A percentile compares a stretch with the other conserved stretches of the same genome.
phyloP scores from a whole-genome alignment of 2,329 filamentous ascomycete species.

The Fusarium pseudoanthophilum region DNA sequence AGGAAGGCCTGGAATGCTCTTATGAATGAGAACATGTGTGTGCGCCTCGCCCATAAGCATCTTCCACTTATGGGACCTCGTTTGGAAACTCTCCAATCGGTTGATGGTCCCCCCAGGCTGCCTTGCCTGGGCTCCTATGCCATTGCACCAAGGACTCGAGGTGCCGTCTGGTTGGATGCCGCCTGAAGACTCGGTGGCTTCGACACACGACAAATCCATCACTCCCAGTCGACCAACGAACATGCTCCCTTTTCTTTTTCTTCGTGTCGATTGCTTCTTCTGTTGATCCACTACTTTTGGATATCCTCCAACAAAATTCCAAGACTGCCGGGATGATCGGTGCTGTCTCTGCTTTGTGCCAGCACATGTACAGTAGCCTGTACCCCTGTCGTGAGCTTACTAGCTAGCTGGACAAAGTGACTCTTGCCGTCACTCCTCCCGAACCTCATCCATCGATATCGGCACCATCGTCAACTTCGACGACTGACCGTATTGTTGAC shows the following conservation, averaged over 20 bases:
- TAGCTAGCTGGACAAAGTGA: background rate
- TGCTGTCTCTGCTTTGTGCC: background rate
- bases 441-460: background rate
- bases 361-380: background rate
- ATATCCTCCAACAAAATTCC: background rate
- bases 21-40: background rate
- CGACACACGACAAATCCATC: background rate
- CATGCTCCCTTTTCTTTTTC: background rate
- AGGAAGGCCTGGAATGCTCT: background rate
- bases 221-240: background rate
- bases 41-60: background rate
- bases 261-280: background rate
- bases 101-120: background rate
- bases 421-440: background rate
- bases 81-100: background rate
- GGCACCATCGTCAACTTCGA: background rate
- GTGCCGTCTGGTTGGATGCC: background rate
- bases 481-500: background rate
- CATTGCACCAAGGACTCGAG: background rate
- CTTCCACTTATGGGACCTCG: background rate
- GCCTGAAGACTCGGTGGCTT: background rate
- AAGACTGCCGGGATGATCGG: background rate
- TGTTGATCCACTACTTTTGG: background rate
- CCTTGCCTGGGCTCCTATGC: background rate
- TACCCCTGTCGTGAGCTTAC: constrained; percentile 15